Evolutionary conservation across 2,329 filamentous ascomycete species (phyloP), one percentile per base, ranked within the genome.

Genomic region (Grosmannia huntii): DNA sequence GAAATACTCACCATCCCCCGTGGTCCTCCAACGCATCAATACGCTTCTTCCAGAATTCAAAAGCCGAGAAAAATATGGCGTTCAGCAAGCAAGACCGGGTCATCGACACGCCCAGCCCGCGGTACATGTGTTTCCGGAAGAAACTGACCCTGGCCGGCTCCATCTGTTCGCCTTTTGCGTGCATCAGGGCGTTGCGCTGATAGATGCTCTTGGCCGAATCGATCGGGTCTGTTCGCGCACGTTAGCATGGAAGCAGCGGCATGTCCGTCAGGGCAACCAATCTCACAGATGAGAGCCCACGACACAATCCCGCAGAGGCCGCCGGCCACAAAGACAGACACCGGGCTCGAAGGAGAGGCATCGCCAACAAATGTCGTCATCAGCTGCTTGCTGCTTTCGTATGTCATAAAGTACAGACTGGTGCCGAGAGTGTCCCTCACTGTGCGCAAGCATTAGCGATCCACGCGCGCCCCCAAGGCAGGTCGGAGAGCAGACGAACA

Each of bases 11-110:
- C 38, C 12, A 33, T 16, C 46, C 55, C 1, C 50, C n/a, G 1
- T 69, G 65, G 55, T 82, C 77, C 46, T 81, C 77, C 62, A 80
- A 71, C 11, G 73, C 70, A 66, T 80, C 78, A 70, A 84, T 82
- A 63, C 77, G 76, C 69, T 84, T 85, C 74, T 94, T 94, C 65
- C 89, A 80, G 65, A 89, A 85, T 72, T 95, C 89, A 68, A 94
- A 95, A 46, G 85, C 86, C 50, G 87, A 90, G 73, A 95, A 95
- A 77, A 95, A 95, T 66, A 95, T 87, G 64, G 89, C 88, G 69
- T 95, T 95, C 64, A 94, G 84, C 56, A 89, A 77, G 66, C 87
- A 90, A 14, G 88, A 91, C 58, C 89, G 84, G 63, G 83, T 80
- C 84, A 94, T 91, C 44, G 87, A 91, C 28, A 94, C 89, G 25